phyloP scores from a whole-genome alignment of 768 basidiomycete genomes.

The Vararia minispora region DNA sequence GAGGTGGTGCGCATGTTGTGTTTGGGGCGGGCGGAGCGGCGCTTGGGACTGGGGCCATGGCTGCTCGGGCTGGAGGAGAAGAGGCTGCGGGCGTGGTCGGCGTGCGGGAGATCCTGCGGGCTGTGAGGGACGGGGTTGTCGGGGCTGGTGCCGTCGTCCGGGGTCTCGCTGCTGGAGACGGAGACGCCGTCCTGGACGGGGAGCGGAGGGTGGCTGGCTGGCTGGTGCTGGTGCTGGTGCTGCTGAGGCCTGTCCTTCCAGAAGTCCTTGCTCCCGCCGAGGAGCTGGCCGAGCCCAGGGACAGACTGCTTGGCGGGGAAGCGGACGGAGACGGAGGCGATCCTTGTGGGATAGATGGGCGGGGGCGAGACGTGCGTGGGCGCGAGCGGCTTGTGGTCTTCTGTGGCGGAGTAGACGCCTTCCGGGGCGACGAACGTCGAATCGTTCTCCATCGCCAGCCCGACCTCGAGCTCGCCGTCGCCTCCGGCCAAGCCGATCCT shows the following conservation, averaged over 20 bases:
- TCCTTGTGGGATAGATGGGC: constrained; percentile 42
- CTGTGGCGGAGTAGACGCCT: constrained; percentile 81
- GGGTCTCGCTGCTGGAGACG: constrained; percentile 74
- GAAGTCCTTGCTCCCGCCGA: constrained; percentile 54
- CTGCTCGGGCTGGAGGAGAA: constrained; percentile 43
- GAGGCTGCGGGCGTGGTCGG: constrained; percentile 38
- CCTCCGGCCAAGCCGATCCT: no score
- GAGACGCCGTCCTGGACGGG: constrained; percentile 47
- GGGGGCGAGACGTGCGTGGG: constrained; percentile 26
- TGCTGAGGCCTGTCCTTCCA: constrained; percentile 55
- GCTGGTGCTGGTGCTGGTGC: constrained; percentile 26
- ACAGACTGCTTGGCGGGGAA: constrained; percentile 49
- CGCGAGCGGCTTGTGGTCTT: constrained; percentile 65
- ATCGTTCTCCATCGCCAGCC: constrained; percentile 56
- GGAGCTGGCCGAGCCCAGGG: constrained; percentile 59
- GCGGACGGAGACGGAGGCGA: constrained; percentile 50
- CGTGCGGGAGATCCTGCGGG: constrained; percentile 28
- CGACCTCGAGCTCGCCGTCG: no score
- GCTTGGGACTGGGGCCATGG: constrained; percentile 54
- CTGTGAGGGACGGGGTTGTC: constrained; percentile 19
- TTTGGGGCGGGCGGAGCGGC: constrained; percentile 67
- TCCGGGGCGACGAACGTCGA: constrained; percentile 82
- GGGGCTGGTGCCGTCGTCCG: constrained; percentile 42
- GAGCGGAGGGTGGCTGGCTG: constrained; percentile 7
- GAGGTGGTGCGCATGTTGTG: constrained; percentile 86